Percentiles rank a stretch among this genome's conserved stretches.
Conservation (phyloP, 192 early-diverging fungal genomes). For the Linnemannia zychae region DNA sequence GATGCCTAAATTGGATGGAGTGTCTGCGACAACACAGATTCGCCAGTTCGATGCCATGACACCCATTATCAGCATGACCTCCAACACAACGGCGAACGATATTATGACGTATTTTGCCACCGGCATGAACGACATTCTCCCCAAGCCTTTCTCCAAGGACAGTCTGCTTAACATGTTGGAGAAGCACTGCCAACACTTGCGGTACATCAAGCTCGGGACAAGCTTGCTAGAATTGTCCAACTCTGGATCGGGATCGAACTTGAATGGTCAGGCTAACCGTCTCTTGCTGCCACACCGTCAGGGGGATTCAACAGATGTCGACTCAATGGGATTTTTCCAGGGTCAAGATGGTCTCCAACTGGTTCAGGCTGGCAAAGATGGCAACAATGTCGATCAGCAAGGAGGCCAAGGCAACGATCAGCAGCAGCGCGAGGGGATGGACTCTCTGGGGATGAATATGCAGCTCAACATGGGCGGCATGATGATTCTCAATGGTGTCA, state of each 20-base stretch:
- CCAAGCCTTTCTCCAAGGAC: slow-evolving; percentile 73
- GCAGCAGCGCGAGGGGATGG: slow-evolving; percentile 3
- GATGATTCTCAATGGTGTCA: slow-evolving; percentile 36
- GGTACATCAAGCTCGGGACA: slow-evolving; percentile 40
- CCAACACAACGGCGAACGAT: slow-evolving; percentile 70
- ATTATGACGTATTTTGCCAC: slow-evolving; percentile 72
- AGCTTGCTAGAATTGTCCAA: slow-evolving; percentile 10
- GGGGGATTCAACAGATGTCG: slow-evolving; percentile 1
- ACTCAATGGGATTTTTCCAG: slow-evolving; percentile 26
- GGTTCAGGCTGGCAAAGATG: not conserved
- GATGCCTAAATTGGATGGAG: slow-evolving; percentile 80
- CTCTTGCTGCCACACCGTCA: slow-evolving; percentile 27
- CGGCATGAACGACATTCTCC: slow-evolving; percentile 80
- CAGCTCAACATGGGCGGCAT: slow-evolving; percentile 34
- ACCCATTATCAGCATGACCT: slow-evolving; percentile 82
- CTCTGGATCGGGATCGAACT: not conserved
- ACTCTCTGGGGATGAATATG: slow-evolving; percentile 21
- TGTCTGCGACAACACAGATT: slow-evolving; percentile 74
- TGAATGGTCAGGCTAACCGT: slow-evolving; percentile 21
- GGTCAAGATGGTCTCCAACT: slow-evolving; percentile 24
- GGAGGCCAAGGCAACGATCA: slow-evolving; percentile 12
- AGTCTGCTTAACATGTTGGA: slow-evolving; percentile 65
- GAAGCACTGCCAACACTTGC: slow-evolving; percentile 66
- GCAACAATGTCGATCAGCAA: slow-evolving; percentile 1
- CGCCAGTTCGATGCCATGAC: slow-evolving; percentile 76